Evolutionary conservation across 176 grass and related monocot genomes (phyloP).

Genomic region (Puya raimondii): DNA sequence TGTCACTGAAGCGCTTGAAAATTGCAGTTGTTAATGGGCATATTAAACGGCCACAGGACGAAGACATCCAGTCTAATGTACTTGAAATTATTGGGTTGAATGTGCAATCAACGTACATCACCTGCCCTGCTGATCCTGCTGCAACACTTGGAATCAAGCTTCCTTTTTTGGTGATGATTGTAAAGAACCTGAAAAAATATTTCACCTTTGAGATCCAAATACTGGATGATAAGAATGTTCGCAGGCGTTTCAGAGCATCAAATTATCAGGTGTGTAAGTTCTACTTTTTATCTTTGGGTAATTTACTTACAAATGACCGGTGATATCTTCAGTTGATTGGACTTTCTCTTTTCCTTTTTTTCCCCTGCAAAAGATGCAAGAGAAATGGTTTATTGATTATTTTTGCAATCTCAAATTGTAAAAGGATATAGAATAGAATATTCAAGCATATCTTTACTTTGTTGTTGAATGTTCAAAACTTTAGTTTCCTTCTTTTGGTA

Average conservation of each 20-base stretch:
- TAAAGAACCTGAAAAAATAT: constrained; percentile 95
- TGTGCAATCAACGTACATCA: constrained; percentile 96
- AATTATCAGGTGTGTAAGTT: constrained; percentile 74
- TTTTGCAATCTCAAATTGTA: too few relatives aligned
- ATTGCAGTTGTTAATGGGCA: constrained; percentile 69
- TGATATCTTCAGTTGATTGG: constrained; percentile 3
- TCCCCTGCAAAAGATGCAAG: not conserved
- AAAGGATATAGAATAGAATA: too few relatives aligned
- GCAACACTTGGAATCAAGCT: constrained; percentile 94
- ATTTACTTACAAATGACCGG: not conserved
- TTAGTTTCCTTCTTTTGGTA: too few relatives aligned
- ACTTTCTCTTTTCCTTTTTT: not conserved
- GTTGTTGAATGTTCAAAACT: too few relatives aligned
- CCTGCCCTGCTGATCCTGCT: constrained; percentile 69
- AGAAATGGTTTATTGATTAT: too few relatives aligned
- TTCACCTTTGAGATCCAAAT: constrained; percentile 96
- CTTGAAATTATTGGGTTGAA: constrained; percentile 90
- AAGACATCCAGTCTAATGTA: constrained; percentile 91
- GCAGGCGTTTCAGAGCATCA: constrained; percentile 70
- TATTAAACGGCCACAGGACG: constrained; percentile 76
- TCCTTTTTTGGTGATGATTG: constrained; percentile 61
- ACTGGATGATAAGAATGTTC: constrained; percentile 95
- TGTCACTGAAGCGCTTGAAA: constrained; percentile 4
- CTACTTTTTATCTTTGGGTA: constrained; percentile 5
- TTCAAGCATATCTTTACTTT: too few relatives aligned